Conservation (phyloP, 1,284 basidiomycete species). For the Ustilago crameri region DNA sequence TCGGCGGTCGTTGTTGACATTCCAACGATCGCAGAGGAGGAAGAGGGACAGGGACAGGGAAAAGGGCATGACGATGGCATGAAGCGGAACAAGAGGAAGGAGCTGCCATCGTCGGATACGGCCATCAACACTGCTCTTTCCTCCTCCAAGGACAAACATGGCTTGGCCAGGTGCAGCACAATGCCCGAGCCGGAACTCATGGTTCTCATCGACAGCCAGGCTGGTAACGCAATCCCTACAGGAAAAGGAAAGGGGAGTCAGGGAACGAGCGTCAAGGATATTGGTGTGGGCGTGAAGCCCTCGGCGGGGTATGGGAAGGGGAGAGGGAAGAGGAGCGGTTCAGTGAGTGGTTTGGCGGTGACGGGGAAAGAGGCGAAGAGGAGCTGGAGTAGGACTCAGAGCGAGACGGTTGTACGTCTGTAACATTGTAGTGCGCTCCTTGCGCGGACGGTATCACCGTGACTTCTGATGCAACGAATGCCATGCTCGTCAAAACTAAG, state of each 20-base stretch:
- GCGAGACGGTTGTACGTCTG: conserved; percentile 22
- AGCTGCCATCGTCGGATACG: conserved; percentile 40
- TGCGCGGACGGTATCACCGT: too few species aligned
- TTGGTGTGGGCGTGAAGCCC: conserved; percentile 20
- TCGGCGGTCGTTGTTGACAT: conserved; percentile 22
- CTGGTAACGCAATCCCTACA: background rate
- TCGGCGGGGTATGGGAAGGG: conserved; percentile 15
- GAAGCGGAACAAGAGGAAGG: conserved; percentile 24
- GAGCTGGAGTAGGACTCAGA: conserved; percentile 20
- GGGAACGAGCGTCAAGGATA: conserved; percentile 7
- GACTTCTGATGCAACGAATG: background rate
- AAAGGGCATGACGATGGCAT: conserved; percentile 47
- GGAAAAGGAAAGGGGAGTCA: background rate
- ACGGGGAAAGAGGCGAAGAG: background rate
- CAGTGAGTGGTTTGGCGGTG: conserved; percentile 2
- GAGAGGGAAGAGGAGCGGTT: conserved; percentile 4
- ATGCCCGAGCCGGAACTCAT: conserved; percentile 18
- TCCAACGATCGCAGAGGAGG: conserved; percentile 22
- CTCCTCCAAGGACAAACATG: background rate
- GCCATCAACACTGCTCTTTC: conserved; percentile 6
- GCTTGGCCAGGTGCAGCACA: conserved; percentile 19
- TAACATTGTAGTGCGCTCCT: background rate
- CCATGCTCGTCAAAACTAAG: too few species aligned
- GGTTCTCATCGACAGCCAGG: conserved; percentile 25
- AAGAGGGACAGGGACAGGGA: conserved; percentile 38